A percentile compares a stretch with the other conserved stretches of the same genome.
These are phyloP conservation scores for Suhomyces sp. DNA, from an alignment of 805 yeast genomes.

Conservation along the genomic window DNA sequence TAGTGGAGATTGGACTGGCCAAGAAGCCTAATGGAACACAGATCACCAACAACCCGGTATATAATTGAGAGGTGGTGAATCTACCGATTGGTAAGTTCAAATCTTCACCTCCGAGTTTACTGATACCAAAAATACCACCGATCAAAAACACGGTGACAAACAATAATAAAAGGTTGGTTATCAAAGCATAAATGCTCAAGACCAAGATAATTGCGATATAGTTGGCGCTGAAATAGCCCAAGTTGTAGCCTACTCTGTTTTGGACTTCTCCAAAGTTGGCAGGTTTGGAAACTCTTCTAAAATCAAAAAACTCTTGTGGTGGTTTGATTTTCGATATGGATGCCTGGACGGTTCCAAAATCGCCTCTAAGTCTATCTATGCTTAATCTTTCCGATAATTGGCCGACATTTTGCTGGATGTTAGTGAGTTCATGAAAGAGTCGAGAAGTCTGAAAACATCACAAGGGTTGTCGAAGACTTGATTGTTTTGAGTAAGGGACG, in stretches of 20 bases:
- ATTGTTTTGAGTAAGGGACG: constrained; percentile 1
- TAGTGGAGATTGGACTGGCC: constrained; percentile 85
- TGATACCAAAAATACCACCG: constrained; percentile 76
- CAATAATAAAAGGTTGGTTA: constrained; percentile 80
- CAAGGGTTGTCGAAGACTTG: neutral
- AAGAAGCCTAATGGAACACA: constrained; percentile 79
- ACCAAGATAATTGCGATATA: constrained; percentile 70
- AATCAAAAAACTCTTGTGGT: constrained; percentile 90
- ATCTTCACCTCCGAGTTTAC: constrained; percentile 77
- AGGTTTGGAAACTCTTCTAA: constrained; percentile 88
- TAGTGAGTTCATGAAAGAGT: constrained; percentile 1
- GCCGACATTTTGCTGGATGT: constrained; percentile 12
- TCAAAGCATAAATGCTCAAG: constrained; percentile 77
- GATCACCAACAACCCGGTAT: constrained; percentile 74
- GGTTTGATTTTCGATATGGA: constrained; percentile 75
- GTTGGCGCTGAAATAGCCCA: constrained; percentile 84
- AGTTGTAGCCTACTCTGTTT: constrained; percentile 80
- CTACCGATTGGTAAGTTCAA: constrained; percentile 71
- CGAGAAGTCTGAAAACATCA: neutral
- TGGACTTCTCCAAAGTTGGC: constrained; percentile 85
- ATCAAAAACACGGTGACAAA: constrained; percentile 74
- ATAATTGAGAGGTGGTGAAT: constrained; percentile 74
- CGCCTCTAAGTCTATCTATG: constrained; percentile 22
- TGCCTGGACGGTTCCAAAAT: constrained; percentile 47
- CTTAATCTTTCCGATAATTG: constrained; percentile 22